These are phyloP conservation scores for Kingdonia uniflora DNA, from an alignment of 164 flowering plant species.

Conservation along the genomic window DNA sequence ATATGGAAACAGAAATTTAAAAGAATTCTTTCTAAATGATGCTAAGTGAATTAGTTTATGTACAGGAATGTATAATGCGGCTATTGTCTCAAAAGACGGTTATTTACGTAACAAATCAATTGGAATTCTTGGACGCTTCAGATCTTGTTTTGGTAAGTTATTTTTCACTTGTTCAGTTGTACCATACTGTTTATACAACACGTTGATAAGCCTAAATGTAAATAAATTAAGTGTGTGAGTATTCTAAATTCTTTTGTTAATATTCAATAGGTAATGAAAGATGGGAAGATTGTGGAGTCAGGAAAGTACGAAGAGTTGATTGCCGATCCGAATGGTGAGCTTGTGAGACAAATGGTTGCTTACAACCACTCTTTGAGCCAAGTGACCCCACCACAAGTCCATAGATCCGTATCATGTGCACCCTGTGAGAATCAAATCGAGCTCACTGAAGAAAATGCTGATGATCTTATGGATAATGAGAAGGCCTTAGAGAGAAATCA, in stretches of 20 bases:
- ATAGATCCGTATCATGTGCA: conserved; percentile 1
- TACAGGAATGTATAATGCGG: conserved; percentile 64
- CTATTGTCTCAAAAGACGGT: conserved; percentile 54
- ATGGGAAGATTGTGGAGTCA: conserved; percentile 55
- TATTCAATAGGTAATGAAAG: conserved; percentile 55
- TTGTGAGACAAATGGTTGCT: conserved; percentile 48
- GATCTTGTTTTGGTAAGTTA: conserved; percentile 63
- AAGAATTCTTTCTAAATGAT: too few relatives aligned
- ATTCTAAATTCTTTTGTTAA: not conserved
- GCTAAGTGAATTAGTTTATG: not conserved
- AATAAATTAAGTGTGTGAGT: too few relatives aligned
- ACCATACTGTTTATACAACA: not conserved
- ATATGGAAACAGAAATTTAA: too few relatives aligned
- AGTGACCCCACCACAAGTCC: conserved; percentile 28
- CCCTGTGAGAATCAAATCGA: conserved; percentile 22
- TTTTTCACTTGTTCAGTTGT: not conserved
- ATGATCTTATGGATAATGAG: conserved; percentile 7
- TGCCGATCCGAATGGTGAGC: conserved; percentile 39
- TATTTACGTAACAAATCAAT: conserved; percentile 70
- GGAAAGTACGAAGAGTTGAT: conserved; percentile 66
- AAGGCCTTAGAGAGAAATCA: conserved; percentile 12
- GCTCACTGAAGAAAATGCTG: conserved; percentile 28
- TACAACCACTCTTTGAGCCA: conserved; percentile 45
- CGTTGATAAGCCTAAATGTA: not conserved
- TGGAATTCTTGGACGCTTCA: conserved; percentile 69